Base-by-base conservation (phyloP, 805 yeast genomes). In the Pichia paraexigua region DNA sequence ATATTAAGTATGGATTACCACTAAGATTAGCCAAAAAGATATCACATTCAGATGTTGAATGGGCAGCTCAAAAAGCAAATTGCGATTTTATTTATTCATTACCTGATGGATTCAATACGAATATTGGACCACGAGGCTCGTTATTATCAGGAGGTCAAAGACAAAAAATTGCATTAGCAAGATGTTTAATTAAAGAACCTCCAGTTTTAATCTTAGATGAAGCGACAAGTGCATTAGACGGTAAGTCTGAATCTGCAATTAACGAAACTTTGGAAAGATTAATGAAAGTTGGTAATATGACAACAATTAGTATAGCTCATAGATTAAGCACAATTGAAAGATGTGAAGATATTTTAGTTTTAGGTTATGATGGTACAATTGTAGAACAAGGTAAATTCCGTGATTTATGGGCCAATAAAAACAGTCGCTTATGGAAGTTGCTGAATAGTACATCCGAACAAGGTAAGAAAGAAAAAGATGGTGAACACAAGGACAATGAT, bases 161-260 rank as follows among this genome's bases (percentile, higher is more conserved):
- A 63, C 91, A 85, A 68, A 75, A 89, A 58, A 71, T 85, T 42
- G 90, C 90, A 9, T 82, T 85, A 65, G 91, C 91, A 0, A 70
- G 91, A 55, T 87, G 88, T 1, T 69, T 85, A 54, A 78, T 84
- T 51, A 81, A 85, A 54, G 74, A 78, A 52, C 91, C 91, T 9
- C 71, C 77, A 45, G 72, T 85, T 21, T 67, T 84, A 57, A 74
- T 84, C 5, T 69, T 84, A 50, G 91, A 84, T 59, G 91, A 84
- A 65, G 96, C 97, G 10, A 92, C 98, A 0, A 87, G 96, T 41
- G 98, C 97, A 0, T 72, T 92, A 41, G 98, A 92, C 62, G 79
- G 94, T 30, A 88, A 86, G 51, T 83, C 91, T 61, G 98, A 92
- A 63, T 82, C 84, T 57, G 78, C 87, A 8, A 95, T 92, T 41